A percentile compares a stretch with the other conserved stretches of the same genome.
These are phyloP conservation scores for Debaryomyces coudertii DNA, from an alignment of 1,139 yeast genomes.

Conservation along the genomic window DNA sequence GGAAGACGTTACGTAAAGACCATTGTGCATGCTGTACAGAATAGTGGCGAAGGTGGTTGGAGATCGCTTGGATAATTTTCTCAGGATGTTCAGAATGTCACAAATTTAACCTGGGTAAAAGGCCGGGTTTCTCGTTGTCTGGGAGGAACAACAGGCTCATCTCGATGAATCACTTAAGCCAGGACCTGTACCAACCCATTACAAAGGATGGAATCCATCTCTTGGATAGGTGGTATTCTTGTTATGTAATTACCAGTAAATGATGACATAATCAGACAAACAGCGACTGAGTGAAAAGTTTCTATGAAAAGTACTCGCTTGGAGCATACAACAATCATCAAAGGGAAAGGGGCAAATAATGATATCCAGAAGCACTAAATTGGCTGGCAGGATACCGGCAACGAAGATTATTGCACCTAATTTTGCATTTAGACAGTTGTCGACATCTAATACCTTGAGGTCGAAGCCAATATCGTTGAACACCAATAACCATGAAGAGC, in stretches of 20 bases:
- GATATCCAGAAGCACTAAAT: conserved; percentile 6
- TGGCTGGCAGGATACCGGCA: conserved; percentile 6
- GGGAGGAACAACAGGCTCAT: no score
- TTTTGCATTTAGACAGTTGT: background rate
- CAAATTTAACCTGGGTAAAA: no score
- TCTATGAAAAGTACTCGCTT: conserved; percentile 1
- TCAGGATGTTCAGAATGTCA: no score
- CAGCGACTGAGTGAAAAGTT: conserved; percentile 7
- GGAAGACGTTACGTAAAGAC: no score
- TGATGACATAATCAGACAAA: background rate
- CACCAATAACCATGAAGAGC: background rate
- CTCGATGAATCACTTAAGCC: background rate
- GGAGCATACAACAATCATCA: background rate
- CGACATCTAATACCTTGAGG: background rate
- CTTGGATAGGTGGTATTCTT: background rate
- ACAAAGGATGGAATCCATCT: background rate
- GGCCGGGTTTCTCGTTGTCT: no score
- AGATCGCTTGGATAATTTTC: no score
- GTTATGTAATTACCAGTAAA: background rate
- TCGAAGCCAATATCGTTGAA: background rate
- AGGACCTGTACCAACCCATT: background rate
- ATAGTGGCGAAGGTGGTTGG: no score
- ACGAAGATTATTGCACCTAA: conserved; percentile 1
- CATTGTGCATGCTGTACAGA: no score
- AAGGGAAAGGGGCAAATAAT: conserved; percentile 4